Evolutionary conservation across 345 rosid species (phyloP).

Genomic region (Murraya paniculata): DNA sequence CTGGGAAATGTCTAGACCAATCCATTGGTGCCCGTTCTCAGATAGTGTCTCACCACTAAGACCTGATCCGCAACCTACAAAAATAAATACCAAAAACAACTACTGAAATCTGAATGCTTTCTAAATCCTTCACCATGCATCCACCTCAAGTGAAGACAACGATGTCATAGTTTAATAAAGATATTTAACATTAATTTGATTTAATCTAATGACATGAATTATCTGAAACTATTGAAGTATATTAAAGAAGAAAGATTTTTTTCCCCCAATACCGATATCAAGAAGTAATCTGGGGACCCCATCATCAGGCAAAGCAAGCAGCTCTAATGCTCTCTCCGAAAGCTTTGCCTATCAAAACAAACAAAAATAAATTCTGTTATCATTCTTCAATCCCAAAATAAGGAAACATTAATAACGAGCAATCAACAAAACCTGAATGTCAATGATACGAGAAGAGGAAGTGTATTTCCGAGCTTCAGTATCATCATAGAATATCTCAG

Average conservation of each 20-base stretch:
- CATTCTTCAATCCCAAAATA: background rate
- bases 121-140: background rate
- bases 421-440: constrained; percentile 63
- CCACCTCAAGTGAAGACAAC: background rate
- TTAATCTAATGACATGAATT: background rate
- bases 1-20: constrained; percentile 82
- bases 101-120: background rate
- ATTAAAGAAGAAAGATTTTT: background rate
- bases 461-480: constrained; percentile 88
- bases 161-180: background rate
- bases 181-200: background rate
- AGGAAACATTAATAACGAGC: background rate
- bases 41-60: constrained; percentile 88
- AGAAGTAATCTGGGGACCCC: constrained; percentile 79
- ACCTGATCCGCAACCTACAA: constrained; percentile 90
- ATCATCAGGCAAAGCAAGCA: constrained; percentile 84
- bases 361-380: background rate
- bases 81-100: background rate
- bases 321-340: constrained; percentile 95
- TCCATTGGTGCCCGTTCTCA: constrained; percentile 81
- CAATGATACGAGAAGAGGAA: constrained; percentile 86
- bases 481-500: constrained; percentile 91
- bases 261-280: constrained; percentile 54
- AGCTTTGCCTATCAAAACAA: constrained; percentile 51
- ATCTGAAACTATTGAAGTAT: background rate